phyloP scores from a whole-genome alignment of 202 grass and related monocot species.

The Miscanthus sacchariflorus region DNA sequence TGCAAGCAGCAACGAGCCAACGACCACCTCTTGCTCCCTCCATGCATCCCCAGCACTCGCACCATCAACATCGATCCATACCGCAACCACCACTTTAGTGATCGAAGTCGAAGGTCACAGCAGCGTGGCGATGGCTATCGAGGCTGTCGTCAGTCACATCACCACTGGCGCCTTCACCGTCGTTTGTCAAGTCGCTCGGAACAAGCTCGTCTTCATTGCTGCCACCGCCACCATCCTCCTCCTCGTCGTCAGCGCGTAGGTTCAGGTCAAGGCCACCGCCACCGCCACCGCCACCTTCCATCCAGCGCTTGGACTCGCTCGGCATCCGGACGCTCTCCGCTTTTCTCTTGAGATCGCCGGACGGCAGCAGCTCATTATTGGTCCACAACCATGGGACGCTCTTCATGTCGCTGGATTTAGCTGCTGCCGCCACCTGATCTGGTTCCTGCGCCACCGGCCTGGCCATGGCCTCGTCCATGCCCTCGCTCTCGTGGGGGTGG shows the following conservation, averaged over 20 bases:
- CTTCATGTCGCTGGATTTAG: neutral
- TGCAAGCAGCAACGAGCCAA: conserved; percentile 36
- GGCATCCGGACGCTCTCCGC: neutral
- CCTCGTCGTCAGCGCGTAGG: conserved; percentile 33
- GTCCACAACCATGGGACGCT: neutral
- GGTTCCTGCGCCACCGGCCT: neutral
- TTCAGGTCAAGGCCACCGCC: conserved; percentile 59
- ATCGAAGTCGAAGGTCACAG: neutral
- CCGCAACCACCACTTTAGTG: neutral
- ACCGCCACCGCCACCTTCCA: neutral
- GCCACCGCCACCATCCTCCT: neutral
- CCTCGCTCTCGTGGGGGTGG: neutral
- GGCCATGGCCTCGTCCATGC: neutral
- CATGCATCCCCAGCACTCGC: neutral
- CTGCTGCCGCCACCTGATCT: neutral
- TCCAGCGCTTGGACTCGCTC: conserved; percentile 43
- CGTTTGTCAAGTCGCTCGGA: conserved; percentile 63
- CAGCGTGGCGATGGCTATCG: conserved; percentile 19
- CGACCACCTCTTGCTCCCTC: conserved; percentile 28
- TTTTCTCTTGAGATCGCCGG: conserved; percentile 54
- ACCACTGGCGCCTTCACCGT: conserved; percentile 14
- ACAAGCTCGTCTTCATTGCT: conserved; percentile 47
- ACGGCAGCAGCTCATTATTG: neutral
- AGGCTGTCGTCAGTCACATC: conserved; percentile 22
- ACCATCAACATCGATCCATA: neutral